Base-by-base conservation (phyloP, 352 stramenopile species). In the Phytopythium chamaehyphon region DNA sequence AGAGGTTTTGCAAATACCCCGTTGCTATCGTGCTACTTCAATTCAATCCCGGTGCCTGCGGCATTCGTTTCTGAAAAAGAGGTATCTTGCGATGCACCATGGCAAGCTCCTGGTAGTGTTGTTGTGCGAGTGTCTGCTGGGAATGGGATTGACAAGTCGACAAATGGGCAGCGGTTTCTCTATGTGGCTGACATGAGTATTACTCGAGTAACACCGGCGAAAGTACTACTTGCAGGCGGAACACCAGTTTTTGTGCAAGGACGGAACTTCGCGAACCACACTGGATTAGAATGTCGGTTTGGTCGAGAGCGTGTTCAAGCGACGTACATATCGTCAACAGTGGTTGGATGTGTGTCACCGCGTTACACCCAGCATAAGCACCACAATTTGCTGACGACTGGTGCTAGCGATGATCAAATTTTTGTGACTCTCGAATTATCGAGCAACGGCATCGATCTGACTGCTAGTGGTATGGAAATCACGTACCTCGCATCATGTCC, bases 231-330 rank as follows among this genome's bases (percentile, higher is more conserved):
- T 35, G 61, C 86, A 23, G 86, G 86, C 38, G 77, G 89, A 19
- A 84, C 80, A 3, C 85, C 93, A 1, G 62, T 98, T 1, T 97
- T 98, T 64, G 71, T 98, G 6, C 81, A 83, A 43, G 96, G 96
- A 14, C 75, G 77, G 21, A 98, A 98, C 56, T 98, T 99, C 55
- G 49, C 97, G 21, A 98, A 97, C 55, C 74, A 86, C 18, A 93
- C 86, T 8, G 54, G 81, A 2, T 64, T 98, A 16, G 61, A 61
- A 12, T 99, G 96, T 57, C 75, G 70, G 1, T 98, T 98, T 69
- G 93, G 80, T 15, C 71, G 73, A 18, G 44, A 75, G 10, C 54
- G 70, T 15, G 78, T 79, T 4, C 65, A 60, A 53, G 94, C 88
- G 7, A 92, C 76, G 6, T 96, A 87, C 37, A 55, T 99, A 12